Conservation (phyloP, 345 rosid genomes). For the Passiflora organensis region DNA sequence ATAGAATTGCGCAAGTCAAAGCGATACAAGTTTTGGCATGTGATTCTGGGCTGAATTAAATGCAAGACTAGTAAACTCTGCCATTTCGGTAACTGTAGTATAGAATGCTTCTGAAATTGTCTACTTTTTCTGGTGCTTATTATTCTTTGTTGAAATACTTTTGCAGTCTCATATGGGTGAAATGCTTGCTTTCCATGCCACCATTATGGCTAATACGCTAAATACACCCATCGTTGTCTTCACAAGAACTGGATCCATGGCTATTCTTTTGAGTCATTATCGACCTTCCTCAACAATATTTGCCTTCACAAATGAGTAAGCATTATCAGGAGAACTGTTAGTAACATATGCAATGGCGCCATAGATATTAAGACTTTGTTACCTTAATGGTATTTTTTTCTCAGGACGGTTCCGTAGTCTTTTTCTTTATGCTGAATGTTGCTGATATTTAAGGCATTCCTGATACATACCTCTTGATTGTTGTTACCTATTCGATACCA, state of each 20-base stretch:
- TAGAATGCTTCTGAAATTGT: no score
- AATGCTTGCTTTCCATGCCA: slow-evolving; percentile 95
- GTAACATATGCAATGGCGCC: no score
- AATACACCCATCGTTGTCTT: slow-evolving; percentile 73
- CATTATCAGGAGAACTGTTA: not conserved
- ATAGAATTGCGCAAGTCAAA: not conserved
- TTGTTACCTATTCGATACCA: no score
- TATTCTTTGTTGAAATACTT: slow-evolving; percentile 6
- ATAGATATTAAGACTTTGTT: no score
- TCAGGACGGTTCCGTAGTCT: no score
- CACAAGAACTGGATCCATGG: slow-evolving; percentile 96
- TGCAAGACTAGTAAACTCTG: not conserved
- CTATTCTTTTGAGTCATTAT: slow-evolving; percentile 74
- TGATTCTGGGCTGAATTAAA: not conserved
- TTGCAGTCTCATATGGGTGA: slow-evolving; percentile 89
- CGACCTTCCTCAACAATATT: slow-evolving; percentile 80
- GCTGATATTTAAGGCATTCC: no score
- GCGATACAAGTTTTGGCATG: not conserved
- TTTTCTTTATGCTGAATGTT: no score
- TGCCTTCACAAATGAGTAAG: slow-evolving; percentile 94
- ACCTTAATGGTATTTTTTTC: no score
- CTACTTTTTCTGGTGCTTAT: no score
- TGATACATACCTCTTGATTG: no score
- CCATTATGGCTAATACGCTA: slow-evolving; percentile 90
- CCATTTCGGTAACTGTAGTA: no score